Evolutionary conservation across 805 yeast species (phyloP).

Genomic region (Kluyveromyces siamensis): DNA sequence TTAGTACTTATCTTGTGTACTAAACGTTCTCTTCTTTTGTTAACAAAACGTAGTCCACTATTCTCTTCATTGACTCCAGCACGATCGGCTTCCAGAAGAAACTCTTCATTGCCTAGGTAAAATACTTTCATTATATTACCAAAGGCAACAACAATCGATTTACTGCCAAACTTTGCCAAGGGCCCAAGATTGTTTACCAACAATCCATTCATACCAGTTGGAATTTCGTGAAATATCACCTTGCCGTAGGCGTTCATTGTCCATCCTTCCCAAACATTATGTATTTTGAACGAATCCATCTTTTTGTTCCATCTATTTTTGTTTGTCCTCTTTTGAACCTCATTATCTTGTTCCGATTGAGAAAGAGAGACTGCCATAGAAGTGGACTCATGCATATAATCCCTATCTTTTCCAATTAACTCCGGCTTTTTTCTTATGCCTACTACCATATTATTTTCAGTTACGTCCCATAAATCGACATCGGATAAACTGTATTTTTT

Average conservation of each 20-base stretch:
- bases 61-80: slow-evolving; percentile 32
- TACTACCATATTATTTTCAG: slow-evolving; percentile 67
- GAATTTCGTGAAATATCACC: slow-evolving; percentile 50
- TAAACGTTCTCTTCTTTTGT: slow-evolving; percentile 36
- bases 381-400: background rate
- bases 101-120: slow-evolving; percentile 67
- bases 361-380: slow-evolving; percentile 5
- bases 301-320: slow-evolving; percentile 5
- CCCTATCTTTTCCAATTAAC: background rate
- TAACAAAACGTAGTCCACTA: slow-evolving; percentile 43
- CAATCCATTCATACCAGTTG: slow-evolving; percentile 38
- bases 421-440: slow-evolving; percentile 47
- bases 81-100: slow-evolving; percentile 51
- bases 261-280: slow-evolving; percentile 72
- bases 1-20: slow-evolving; percentile 12
- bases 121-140: slow-evolving; percentile 66
- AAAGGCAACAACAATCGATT: slow-evolving; percentile 64
- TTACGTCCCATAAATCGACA: slow-evolving; percentile 72
- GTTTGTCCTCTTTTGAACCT: slow-evolving; percentile 6
- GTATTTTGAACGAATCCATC: slow-evolving; percentile 26
- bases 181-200: slow-evolving; percentile 51
- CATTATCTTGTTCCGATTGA: slow-evolving; percentile 10
- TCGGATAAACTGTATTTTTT: slow-evolving; percentile 55
- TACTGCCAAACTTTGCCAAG: slow-evolving; percentile 64
- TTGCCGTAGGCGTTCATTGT: slow-evolving; percentile 63